Evolutionary conservation across 202 grass and related monocot genomes (phyloP).

Genomic region (Zizania palustris): DNA sequence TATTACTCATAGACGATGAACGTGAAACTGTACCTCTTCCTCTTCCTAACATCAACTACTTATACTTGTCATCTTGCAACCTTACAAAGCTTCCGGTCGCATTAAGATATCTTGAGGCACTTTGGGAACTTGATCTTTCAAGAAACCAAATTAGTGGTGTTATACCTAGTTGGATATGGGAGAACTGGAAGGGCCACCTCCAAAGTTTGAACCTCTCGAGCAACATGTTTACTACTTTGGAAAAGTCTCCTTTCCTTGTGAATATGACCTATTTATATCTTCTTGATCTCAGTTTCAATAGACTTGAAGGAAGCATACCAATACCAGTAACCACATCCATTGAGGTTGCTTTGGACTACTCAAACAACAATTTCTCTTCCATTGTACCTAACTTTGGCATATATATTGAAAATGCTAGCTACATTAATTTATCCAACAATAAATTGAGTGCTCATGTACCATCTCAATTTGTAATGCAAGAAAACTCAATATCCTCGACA

Average conservation of each 20-base stretch:
- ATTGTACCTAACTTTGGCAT: neutral
- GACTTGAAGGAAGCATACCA: constrained; percentile 20
- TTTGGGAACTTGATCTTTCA: constrained; percentile 49
- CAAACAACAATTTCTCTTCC: constrained; percentile 52
- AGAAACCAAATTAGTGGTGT: constrained; percentile 47
- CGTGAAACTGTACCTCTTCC: neutral
- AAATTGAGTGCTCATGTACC: constrained; percentile 43
- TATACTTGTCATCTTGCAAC: neutral
- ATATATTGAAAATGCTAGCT: neutral
- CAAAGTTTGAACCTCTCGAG: no score
- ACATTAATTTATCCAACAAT: constrained; percentile 56
- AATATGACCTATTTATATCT: neutral
- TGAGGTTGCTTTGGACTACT: constrained; percentile 45
- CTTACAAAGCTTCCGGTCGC: neutral
- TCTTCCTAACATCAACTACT: constrained; percentile 29
- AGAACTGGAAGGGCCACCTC: no score
- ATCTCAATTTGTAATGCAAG: constrained; percentile 47
- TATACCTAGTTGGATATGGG: constrained; percentile 50
- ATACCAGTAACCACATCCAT: constrained; percentile 32
- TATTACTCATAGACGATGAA: constrained; percentile 32
- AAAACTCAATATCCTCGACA: neutral
- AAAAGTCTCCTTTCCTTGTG: constrained; percentile 7
- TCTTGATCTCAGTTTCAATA: constrained; percentile 64
- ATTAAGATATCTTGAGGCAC: constrained; percentile 34
- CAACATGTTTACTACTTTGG: neutral